Evolutionary conservation across 192 early-diverging fungal species (phyloP), one percentile per base, ranked within the genome.

Genomic region (Pilaira anomala): DNA sequence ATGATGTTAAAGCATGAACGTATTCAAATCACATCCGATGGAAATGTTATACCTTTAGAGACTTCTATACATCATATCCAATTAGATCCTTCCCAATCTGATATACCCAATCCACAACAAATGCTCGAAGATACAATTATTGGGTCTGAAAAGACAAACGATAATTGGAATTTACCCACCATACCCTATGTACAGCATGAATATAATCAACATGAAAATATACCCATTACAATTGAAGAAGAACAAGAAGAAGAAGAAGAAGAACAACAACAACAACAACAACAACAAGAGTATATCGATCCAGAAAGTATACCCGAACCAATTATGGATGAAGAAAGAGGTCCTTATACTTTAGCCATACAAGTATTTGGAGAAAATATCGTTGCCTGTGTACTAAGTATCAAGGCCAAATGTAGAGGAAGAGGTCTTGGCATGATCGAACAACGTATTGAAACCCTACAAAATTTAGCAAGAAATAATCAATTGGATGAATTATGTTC

Each of bases 261-360:
- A 21, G 19, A 51, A 22, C 49, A 51, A 8, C 28, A 28, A 21
- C 39, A 41, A 16, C 5, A 36, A 39, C n/a, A 40, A 1, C 54
- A 9, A 39, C 40, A 9, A 2, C 54, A 39, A 12, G 49, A 63
- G 8, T 6, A 25, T 6, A 51, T 63, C 14, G 56, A 58, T 24
- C 56, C 56, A 14, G 56, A 58, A 3, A 58, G 36, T 58, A 42
- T 58, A 49, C 65, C 65, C 16, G 65, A 66, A 3, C 36, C 56
- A 3, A 66, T 66, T 19, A 57, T 66, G 65, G 65, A 66, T 22
- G 65, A 66, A 50, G 65, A 66, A 50, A 56, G 65, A 49, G 46
- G 40, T 1, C 39, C 42, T 24, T 66, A 66, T 49, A 33, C 41
- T 5, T 19, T 46, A 33, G 24, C 65, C 18, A 53, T 66, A 7